Conservation (phyloP, 352 stramenopile species). For the Aphanomyces stellatus region DNA sequence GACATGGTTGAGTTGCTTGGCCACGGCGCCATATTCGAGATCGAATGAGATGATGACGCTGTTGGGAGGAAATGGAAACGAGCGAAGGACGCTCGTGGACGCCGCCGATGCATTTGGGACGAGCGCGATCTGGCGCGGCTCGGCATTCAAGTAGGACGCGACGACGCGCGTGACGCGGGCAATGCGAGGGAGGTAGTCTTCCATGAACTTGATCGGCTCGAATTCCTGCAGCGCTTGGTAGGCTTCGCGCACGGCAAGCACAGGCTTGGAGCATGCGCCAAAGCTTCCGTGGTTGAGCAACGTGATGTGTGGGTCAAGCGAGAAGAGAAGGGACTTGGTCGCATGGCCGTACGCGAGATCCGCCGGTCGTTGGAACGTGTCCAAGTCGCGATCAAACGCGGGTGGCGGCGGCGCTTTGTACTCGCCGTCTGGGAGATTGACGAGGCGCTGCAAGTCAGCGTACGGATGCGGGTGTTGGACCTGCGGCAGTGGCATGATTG, state of each 20-base stretch:
- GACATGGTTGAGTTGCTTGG: background rate
- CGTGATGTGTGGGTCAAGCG: slow-evolving; percentile 1
- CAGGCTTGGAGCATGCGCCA: slow-evolving; percentile 10
- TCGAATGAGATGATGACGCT: slow-evolving; percentile 9
- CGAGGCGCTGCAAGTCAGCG: background rate
- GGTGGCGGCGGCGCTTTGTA: background rate
- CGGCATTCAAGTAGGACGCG: background rate
- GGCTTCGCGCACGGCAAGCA: background rate
- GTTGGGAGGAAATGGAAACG: background rate
- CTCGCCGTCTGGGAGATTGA: background rate
- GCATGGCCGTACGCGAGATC: background rate
- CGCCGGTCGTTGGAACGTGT: background rate
- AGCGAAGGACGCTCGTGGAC: slow-evolving; percentile 11
- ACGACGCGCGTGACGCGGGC: background rate
- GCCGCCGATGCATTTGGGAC: slow-evolving; percentile 17
- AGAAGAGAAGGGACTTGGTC: background rate
- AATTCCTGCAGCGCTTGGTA: slow-evolving; percentile 9
- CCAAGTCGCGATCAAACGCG: slow-evolving; percentile 1
- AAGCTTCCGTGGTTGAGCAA: slow-evolving; percentile 17
- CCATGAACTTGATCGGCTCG: slow-evolving; percentile 11
- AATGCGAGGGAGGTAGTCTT: background rate
- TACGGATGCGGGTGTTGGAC: background rate
- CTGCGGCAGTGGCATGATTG: background rate
- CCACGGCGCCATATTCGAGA: slow-evolving; percentile 1
- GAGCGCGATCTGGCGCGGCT: background rate